phyloP scores from a whole-genome alignment of 768 basidiomycete species.

The Terana coerulea region DNA sequence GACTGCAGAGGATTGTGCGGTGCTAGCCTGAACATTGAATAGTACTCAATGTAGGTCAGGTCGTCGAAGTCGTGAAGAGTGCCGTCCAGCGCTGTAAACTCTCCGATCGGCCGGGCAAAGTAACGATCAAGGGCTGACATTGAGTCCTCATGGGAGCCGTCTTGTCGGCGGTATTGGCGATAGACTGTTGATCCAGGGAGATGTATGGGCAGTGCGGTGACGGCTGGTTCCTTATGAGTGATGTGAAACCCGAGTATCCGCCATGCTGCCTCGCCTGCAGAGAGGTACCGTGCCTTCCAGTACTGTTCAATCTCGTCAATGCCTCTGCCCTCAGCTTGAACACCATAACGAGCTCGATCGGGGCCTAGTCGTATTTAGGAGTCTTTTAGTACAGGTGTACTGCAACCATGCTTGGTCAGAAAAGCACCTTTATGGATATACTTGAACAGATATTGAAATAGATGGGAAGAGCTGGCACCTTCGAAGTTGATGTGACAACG shows the following conservation, averaged over 20 bases:
- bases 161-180: slow-evolving; percentile 22
- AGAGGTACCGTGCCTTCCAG: slow-evolving; percentile 26
- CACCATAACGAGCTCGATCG: slow-evolving; percentile 1
- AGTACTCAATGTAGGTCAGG: slow-evolving; percentile 20
- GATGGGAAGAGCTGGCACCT: slow-evolving; percentile 23
- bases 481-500: slow-evolving; percentile 38
- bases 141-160: neutral
- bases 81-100: neutral
- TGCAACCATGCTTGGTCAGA: neutral
- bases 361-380: slow-evolving; percentile 18
- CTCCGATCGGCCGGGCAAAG: slow-evolving; percentile 15
- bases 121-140: slow-evolving; percentile 21
- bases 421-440: slow-evolving; percentile 35
- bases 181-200: slow-evolving; percentile 12
- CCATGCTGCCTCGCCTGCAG: slow-evolving; percentile 32
- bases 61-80: slow-evolving; percentile 2
- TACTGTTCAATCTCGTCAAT: slow-evolving; percentile 35
- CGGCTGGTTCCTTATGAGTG: slow-evolving; percentile 29
- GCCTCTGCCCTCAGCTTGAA: neutral
- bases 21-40: slow-evolving; percentile 13
- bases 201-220: slow-evolving; percentile 34
- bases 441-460: slow-evolving; percentile 39
- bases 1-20: slow-evolving; percentile 3
- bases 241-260: slow-evolving; percentile 33
- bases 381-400: no score